phyloP scores from a whole-genome alignment of 257 asterid genomes.

The Salvia hispanica region DNA sequence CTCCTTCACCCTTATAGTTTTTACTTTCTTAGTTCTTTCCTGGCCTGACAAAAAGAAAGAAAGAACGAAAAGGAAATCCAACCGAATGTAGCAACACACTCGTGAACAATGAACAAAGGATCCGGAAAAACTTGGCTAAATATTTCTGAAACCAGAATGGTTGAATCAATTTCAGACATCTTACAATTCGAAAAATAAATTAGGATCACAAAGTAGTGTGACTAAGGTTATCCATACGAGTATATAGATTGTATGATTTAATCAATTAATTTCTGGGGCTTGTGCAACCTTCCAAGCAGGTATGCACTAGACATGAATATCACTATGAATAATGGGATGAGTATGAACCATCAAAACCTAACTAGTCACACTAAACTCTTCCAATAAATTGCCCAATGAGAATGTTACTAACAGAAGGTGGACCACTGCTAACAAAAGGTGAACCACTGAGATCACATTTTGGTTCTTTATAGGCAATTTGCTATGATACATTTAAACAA shows the following conservation, averaged over 20 bases:
- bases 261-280: neutral
- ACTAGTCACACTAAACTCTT: neutral
- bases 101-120: neutral
- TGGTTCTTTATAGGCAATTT: neutral
- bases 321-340: neutral
- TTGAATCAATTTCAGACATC: neutral
- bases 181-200: neutral
- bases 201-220: neutral
- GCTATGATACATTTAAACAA: neutral
- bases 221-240: neutral
- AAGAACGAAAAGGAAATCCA: no score
- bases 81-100: neutral
- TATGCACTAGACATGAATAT: no score
- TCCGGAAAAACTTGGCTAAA: no score
- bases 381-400: neutral
- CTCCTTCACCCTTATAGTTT: neutral
- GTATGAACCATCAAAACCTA: neutral
- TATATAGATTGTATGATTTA: neutral
- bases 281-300: neutral
- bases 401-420: conserved; percentile 4
- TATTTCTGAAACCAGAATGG: no score
- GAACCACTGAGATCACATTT: neutral
- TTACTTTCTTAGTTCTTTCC: conserved; percentile 5
- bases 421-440: conserved; percentile 1
- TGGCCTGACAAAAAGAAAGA: neutral